Evolutionary conservation across 2,329 filamentous ascomycete species (phyloP).

Genomic region (Botryosphaeria dothidea): DNA sequence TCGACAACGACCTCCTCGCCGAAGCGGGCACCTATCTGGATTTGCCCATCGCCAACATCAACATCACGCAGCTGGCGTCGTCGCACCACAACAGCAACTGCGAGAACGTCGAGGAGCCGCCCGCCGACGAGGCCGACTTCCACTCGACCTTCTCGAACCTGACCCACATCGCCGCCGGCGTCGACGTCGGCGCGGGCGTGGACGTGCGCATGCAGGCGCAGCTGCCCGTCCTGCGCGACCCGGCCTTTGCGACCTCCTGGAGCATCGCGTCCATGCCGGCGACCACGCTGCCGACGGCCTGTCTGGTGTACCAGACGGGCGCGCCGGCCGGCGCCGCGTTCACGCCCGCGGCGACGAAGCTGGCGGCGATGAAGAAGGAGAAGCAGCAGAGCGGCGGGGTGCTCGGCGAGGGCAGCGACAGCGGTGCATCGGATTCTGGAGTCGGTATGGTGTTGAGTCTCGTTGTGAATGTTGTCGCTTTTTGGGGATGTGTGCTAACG

Average conservation of each 20-base stretch:
- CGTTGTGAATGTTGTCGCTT: background rate
- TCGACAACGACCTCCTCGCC: conserved; percentile 28
- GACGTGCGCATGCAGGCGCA: conserved; percentile 8
- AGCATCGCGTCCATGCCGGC: conserved; percentile 2
- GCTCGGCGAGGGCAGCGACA: background rate
- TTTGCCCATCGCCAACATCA: conserved; percentile 25
- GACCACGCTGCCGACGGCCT: background rate
- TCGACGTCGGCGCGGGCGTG: conserved; percentile 3
- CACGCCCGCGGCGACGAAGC: conserved; percentile 4
- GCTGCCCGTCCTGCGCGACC: background rate
- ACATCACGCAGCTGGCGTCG: conserved; percentile 10
- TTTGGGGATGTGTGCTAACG: background rate
- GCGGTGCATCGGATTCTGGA: background rate
- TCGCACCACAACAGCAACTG: background rate
- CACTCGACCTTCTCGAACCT: background rate
- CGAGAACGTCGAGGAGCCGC: background rate
- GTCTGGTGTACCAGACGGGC: conserved; percentile 2
- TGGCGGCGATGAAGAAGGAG: conserved; percentile 6
- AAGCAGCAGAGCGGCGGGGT: background rate
- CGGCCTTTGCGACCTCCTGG: background rate
- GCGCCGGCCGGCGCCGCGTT: background rate
- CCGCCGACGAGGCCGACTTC: conserved; percentile 2
- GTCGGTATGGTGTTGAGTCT: background rate
- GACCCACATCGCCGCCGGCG: background rate
- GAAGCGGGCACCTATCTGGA: conserved; percentile 33